phyloP scores from a whole-genome alignment of 306 rosid genomes.

The Prunus padus region DNA sequence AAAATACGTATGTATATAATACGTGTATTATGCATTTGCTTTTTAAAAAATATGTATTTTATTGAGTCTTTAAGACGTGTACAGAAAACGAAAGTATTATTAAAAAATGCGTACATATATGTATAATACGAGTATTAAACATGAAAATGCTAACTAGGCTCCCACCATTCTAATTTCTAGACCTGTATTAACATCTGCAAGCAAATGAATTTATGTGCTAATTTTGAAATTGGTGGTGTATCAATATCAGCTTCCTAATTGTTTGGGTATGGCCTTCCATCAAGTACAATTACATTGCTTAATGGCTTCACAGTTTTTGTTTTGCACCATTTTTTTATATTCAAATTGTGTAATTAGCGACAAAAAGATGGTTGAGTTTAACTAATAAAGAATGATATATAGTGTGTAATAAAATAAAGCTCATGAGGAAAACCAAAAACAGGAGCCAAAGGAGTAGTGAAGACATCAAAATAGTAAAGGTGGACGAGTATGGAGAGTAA shows the following conservation, averaged over 20 bases:
- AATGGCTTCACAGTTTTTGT: neutral
- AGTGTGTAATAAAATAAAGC: neutral
- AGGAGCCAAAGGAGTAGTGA: no score
- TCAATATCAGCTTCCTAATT: neutral
- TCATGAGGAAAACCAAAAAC: no score
- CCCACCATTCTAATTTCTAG: neutral
- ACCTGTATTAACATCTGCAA: neutral
- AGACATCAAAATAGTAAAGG: no score
- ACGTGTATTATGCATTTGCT: no score
- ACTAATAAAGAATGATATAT: neutral
- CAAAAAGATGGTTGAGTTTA: neutral
- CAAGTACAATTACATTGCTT: neutral
- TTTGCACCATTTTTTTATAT: neutral
- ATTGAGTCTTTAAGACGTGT: no score
- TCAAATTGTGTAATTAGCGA: neutral
- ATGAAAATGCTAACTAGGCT: no score
- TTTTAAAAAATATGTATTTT: no score
- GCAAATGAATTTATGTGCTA: neutral
- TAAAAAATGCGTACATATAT: no score
- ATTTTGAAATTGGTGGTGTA: neutral
- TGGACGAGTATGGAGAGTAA: no score
- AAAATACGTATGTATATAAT: no score
- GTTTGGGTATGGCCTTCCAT: neutral
- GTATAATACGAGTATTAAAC: no score
- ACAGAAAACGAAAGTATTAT: no score